A percentile compares a stretch with the other conserved stretches of the same genome.
These are phyloP conservation scores for Gymnopilus junonius DNA, from an alignment of 768 basidiomycete species.

Conservation along the genomic window DNA sequence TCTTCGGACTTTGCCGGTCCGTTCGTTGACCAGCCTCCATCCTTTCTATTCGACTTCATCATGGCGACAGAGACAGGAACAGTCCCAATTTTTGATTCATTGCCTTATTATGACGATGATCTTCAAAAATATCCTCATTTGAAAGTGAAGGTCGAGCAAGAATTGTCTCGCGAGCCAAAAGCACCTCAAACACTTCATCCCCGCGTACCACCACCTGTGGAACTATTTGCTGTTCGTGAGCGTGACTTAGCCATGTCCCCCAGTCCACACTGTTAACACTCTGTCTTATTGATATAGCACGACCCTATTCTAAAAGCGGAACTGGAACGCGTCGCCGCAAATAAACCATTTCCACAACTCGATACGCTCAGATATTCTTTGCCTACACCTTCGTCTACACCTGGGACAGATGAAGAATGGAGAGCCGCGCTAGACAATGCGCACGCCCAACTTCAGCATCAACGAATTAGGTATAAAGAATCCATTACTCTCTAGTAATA, in stretches of 20 bases:
- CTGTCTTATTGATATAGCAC: conserved; percentile 50
- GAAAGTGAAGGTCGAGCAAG: conserved; percentile 76
- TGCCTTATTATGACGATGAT: conserved; percentile 96
- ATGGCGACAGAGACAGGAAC: conserved; percentile 24
- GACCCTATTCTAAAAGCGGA: conserved; percentile 74
- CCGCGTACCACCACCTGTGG: conserved; percentile 63
- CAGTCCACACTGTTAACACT: neutral
- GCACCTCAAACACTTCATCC: conserved; percentile 72
- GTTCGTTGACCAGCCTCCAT: conserved; percentile 15
- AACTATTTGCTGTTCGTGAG: conserved; percentile 73
- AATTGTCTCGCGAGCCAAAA: conserved; percentile 69
- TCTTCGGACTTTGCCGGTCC: conserved; percentile 41
- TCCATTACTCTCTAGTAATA: neutral
- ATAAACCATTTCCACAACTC: conserved; percentile 65
- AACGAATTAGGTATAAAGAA: conserved; percentile 67
- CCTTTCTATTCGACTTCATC: conserved; percentile 1
- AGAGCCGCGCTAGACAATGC: conserved; percentile 74
- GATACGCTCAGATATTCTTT: conserved; percentile 78
- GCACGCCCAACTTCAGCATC: conserved; percentile 84
- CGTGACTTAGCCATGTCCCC: conserved; percentile 15
- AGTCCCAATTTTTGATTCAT: conserved; percentile 71
- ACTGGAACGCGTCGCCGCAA: conserved; percentile 72
- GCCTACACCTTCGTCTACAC: conserved; percentile 64
- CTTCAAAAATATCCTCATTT: conserved; percentile 75
- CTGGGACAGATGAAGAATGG: conserved; percentile 80